Conservation (phyloP, 2,329 filamentous ascomycete genomes). For the Aureobasidium namibiae region DNA sequence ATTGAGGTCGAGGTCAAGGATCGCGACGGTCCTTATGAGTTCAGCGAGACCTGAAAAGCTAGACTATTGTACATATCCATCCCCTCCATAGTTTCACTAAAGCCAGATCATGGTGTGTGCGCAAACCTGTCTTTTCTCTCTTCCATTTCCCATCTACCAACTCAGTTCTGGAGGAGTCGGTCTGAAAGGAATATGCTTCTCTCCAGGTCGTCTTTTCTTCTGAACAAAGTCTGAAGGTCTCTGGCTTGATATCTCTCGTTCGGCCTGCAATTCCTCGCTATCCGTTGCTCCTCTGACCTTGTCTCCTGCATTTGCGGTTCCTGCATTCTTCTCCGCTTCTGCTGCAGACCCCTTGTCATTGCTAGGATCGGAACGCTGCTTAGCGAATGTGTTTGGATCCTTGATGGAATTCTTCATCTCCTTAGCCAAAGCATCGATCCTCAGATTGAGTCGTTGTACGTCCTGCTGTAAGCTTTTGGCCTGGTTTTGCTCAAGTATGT, state of each 20-base stretch:
- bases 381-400: not conserved
- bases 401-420: not conserved
- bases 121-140: not conserved
- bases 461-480: not conserved
- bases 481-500: conserved; percentile 4
- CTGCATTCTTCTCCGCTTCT: not conserved
- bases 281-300: not conserved
- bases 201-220: not conserved
- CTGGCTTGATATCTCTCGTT: not conserved
- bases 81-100: not conserved
- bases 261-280: not conserved
- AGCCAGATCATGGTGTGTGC: not conserved
- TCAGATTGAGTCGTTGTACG: not conserved
- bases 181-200: not conserved
- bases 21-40: conserved; percentile 67
- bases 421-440: not conserved
- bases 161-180: not conserved
- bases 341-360: not conserved
- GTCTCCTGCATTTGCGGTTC: not conserved
- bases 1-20: conserved; percentile 81
- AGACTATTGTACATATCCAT: not conserved
- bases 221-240: not conserved
- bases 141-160: not conserved
- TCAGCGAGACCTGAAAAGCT: conserved; percentile 41
- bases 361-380: not conserved